A percentile compares a stretch with the other conserved stretches of the same genome.
These are phyloP conservation scores for Pseudisothecium myosuroides DNA, from an alignment of 225 moss, liverwort and hornwort species.

Conservation along the genomic window DNA sequence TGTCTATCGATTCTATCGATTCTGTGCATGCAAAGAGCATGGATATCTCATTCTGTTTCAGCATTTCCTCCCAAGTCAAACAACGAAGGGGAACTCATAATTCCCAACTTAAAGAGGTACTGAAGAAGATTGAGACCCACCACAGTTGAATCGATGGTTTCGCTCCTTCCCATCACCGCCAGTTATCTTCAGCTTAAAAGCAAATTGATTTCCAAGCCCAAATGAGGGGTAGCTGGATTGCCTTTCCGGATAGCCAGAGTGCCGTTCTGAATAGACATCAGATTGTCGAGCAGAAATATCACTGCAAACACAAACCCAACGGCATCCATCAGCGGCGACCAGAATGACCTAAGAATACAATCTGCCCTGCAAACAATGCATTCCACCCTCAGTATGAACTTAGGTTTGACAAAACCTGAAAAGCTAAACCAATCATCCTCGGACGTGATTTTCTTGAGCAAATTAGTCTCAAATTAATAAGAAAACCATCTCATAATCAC, in stretches of 20 bases:
- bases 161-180: constrained; percentile 69
- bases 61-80: background rate
- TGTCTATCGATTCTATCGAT: background rate
- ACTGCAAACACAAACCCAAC: constrained; percentile 29
- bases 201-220: constrained; percentile 72
- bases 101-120: background rate
- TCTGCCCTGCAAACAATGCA: background rate
- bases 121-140: constrained; percentile 22
- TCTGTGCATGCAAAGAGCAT: background rate
- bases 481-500: background rate
- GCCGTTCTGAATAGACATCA: constrained; percentile 75
- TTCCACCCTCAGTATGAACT: background rate
- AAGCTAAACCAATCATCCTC: background rate
- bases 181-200: constrained; percentile 68
- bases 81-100: background rate
- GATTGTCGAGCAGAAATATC: constrained; percentile 90
- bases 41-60: background rate
- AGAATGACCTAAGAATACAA: background rate
- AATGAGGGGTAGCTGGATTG: constrained; percentile 64
- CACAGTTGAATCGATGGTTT: constrained; percentile 95
- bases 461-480: background rate
- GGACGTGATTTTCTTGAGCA: background rate
- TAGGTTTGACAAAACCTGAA: background rate
- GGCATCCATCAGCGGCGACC: background rate
- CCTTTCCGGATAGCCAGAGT: constrained; percentile 64